Percentiles rank a stretch among this genome's conserved stretches.
Evolutionary conservation across 106 monocot genomes (phyloP).

Genomic region (Allium sativum): DNA sequence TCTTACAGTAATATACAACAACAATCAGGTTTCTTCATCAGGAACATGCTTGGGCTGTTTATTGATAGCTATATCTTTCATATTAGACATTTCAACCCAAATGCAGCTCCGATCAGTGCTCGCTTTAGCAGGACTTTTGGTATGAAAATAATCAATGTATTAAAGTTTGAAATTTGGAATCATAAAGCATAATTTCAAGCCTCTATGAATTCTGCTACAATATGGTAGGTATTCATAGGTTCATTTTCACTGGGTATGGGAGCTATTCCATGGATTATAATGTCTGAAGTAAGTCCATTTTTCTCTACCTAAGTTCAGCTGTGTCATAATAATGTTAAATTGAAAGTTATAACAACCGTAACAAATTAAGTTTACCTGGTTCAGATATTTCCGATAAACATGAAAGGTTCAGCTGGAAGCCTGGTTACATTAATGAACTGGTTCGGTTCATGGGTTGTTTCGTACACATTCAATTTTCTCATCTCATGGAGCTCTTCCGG

Average conservation of each 20-base stretch:
- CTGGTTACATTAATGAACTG: conserved; percentile 59
- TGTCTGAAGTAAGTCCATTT: conserved; percentile 63
- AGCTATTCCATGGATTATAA: conserved; percentile 86
- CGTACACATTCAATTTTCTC: conserved; percentile 66
- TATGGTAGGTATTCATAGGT: conserved; percentile 33
- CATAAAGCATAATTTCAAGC: too few species aligned
- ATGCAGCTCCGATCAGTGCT: conserved; percentile 4
- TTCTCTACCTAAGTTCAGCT: too few species aligned
- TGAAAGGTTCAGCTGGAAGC: conserved; percentile 51
- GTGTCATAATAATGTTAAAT: too few species aligned
- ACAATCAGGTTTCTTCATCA: conserved; percentile 55
- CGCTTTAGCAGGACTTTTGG: conserved; percentile 14
- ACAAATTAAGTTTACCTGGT: neutral
- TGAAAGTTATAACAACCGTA: too few species aligned
- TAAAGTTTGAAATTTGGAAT: too few species aligned
- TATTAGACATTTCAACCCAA: conserved; percentile 11
- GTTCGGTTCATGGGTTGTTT: conserved; percentile 49
- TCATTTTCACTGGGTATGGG: conserved; percentile 81
- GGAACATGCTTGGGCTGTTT: conserved; percentile 60
- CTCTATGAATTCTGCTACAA: too few species aligned
- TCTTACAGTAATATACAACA: neutral
- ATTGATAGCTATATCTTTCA: conserved; percentile 45
- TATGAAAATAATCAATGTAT: too few species aligned
- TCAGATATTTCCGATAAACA: conserved; percentile 42
- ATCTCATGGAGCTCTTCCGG: conserved; percentile 63